phyloP scores from a whole-genome alignment of 2,329 filamentous ascomycete species.

The Camillea tinctor region DNA sequence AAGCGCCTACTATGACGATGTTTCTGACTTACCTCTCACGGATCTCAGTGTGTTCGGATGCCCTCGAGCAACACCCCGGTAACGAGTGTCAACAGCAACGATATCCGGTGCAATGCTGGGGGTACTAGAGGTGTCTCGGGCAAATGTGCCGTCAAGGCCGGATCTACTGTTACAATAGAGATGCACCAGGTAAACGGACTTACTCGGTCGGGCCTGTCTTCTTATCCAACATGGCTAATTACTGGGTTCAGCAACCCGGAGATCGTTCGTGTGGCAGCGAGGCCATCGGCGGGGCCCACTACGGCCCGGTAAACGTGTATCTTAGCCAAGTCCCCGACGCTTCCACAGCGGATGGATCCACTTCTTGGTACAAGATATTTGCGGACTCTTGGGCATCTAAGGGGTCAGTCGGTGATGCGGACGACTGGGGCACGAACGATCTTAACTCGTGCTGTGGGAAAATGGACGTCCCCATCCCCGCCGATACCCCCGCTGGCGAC shows the following conservation, averaged over 20 bases:
- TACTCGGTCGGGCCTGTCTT: background rate
- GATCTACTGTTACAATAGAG: conserved; percentile 31
- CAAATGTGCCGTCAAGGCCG: conserved; percentile 45
- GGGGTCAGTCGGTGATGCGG: conserved; percentile 40
- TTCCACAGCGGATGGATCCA: conserved; percentile 40
- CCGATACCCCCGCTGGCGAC: conserved; percentile 40
- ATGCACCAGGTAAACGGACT: conserved; percentile 28
- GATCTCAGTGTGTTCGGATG: conserved; percentile 46
- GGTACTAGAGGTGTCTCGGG: conserved; percentile 34
- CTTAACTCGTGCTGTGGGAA: conserved; percentile 41
- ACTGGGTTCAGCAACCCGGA: conserved; percentile 37
- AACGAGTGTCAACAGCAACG: conserved; percentile 40
- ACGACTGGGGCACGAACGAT: conserved; percentile 46
- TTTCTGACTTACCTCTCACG: conserved; percentile 32
- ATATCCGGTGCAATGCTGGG: conserved; percentile 45
- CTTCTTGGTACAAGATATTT: conserved; percentile 54
- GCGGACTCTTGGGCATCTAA: conserved; percentile 44
- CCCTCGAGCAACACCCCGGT: conserved; percentile 53
- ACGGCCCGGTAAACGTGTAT: conserved; percentile 53
- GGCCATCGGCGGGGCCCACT: conserved; percentile 55
- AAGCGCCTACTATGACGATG: background rate
- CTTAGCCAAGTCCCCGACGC: conserved; percentile 50
- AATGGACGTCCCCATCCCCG: conserved; percentile 42
- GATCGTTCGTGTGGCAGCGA: conserved; percentile 46
- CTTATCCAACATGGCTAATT: background rate